Percentiles rank a stretch among this genome's conserved stretches.
Conservation (phyloP, 805 yeast species). For the Yamadazyma nakazawae region DNA sequence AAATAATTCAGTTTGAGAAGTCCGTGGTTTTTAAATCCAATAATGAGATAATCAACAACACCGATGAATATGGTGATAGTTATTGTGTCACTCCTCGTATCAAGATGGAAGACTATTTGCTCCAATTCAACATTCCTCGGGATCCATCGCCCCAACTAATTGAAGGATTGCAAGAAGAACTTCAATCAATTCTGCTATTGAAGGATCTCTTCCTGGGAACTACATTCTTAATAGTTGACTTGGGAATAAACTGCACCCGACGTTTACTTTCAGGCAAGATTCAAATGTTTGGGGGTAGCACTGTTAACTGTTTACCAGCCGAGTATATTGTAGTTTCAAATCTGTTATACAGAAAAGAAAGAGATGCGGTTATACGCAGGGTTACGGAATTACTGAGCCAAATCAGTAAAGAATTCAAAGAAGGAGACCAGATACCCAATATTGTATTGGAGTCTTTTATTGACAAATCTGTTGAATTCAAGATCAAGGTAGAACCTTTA, state of each 20-base stretch:
- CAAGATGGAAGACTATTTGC: conserved; percentile 6
- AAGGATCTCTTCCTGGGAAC: conserved; percentile 18
- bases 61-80: conserved; percentile 67
- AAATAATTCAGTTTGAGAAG: conserved; percentile 57
- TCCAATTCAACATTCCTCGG: not conserved
- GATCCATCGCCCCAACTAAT: not conserved
- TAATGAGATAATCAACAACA: conserved; percentile 26
- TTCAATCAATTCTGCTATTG: conserved; percentile 2
- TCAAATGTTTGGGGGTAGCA: conserved; percentile 44
- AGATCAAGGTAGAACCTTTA: conserved; percentile 26
- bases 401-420: conserved; percentile 9
- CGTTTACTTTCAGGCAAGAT: conserved; percentile 25
- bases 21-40: conserved; percentile 44
- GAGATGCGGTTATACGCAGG: not conserved
- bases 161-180: not conserved
- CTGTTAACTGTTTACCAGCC: conserved; percentile 11
- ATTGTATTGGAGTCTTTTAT: conserved; percentile 34
- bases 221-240: conserved; percentile 27
- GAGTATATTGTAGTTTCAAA: conserved; percentile 13
- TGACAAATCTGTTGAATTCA: conserved; percentile 23
- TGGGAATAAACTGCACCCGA: conserved; percentile 3
- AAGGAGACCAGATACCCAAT: conserved; percentile 25
- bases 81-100: conserved; percentile 23
- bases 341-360: conserved; percentile 7
- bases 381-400: conserved; percentile 16